These are phyloP conservation scores for Leccinum rimulosum DNA, from an alignment of 768 basidiomycete genomes.

Conservation along the genomic window DNA sequence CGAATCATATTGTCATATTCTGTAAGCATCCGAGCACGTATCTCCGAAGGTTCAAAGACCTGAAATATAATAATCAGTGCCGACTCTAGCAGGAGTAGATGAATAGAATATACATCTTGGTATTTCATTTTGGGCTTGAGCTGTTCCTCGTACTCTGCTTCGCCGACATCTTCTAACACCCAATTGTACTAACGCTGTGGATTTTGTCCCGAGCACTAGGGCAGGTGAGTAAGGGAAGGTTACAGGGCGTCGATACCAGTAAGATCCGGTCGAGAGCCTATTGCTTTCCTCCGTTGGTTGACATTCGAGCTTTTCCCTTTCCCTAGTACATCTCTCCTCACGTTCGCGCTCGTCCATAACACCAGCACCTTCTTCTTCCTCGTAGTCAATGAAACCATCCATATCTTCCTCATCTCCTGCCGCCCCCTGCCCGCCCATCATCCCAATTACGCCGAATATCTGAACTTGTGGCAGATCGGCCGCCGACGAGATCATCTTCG, in stretches of 20 bases:
- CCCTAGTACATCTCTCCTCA: constrained; percentile 62
- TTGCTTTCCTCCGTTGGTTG: constrained; percentile 58
- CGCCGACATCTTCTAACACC: constrained; percentile 84
- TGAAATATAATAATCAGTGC: constrained; percentile 32
- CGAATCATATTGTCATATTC: constrained; percentile 35
- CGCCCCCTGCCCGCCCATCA: constrained; percentile 55
- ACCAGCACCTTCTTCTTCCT: constrained; percentile 79
- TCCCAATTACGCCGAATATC: constrained; percentile 74
- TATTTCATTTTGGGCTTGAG: constrained; percentile 77
- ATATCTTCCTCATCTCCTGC: constrained; percentile 58
- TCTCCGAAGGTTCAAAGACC: constrained; percentile 99
- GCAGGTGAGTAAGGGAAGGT: constrained; percentile 11
- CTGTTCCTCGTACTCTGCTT: constrained; percentile 40
- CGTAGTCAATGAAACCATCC: constrained; percentile 76
- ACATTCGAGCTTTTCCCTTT: constrained; percentile 59
- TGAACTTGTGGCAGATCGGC: constrained; percentile 48
- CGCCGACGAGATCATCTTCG: constrained; percentile 67
- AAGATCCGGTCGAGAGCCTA: constrained; percentile 64
- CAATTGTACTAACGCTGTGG: constrained; percentile 93
- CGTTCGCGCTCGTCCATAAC: constrained; percentile 74
- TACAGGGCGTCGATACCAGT: constrained; percentile 68
- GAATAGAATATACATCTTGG: constrained; percentile 59
- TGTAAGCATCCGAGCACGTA: constrained; percentile 81
- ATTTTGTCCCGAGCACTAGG: constrained; percentile 92
- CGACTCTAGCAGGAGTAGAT: not conserved